phyloP scores from a whole-genome alignment of 192 early-diverging fungal genomes.

The Phlyctochytrium planicorne region DNA sequence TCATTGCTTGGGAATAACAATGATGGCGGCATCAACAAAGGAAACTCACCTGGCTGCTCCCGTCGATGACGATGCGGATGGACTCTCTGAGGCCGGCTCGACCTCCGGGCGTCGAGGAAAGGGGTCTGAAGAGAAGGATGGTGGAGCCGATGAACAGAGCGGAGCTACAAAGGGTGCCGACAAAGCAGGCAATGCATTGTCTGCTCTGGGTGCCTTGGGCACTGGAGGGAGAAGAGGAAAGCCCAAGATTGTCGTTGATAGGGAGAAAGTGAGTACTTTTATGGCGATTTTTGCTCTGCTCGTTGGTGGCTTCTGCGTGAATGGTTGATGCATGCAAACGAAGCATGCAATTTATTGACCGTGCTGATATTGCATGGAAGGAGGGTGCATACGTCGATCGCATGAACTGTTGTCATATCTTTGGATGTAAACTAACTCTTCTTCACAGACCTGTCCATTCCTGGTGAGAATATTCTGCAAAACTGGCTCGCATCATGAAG shows the following conservation, averaged over 20 bases:
- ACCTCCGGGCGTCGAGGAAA: neutral
- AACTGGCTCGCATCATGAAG: constrained; percentile 38
- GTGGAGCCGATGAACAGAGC: neutral
- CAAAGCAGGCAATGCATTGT: neutral
- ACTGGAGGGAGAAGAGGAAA: neutral
- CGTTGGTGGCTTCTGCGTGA: neutral
- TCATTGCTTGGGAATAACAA: too few species aligned
- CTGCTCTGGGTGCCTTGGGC: neutral
- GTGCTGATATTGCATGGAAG: too few species aligned
- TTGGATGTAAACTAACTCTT: neutral
- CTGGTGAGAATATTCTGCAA: constrained; percentile 52
- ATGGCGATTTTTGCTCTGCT: neutral
- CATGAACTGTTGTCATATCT: too few species aligned
- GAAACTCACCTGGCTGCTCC: neutral
- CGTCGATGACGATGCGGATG: neutral
- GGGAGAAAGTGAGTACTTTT: neutral
- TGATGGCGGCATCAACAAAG: neutral
- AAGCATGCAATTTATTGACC: too few species aligned
- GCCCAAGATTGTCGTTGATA: neutral
- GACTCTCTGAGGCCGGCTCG: neutral
- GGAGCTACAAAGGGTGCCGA: neutral
- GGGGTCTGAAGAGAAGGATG: neutral
- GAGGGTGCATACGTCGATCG: too few species aligned
- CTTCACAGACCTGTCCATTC: constrained; percentile 54
- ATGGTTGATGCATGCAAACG: too few species aligned